Evolutionary conservation across 2,329 filamentous ascomycete genomes (phyloP).

Genomic region (Cordyceps cicadae): DNA sequence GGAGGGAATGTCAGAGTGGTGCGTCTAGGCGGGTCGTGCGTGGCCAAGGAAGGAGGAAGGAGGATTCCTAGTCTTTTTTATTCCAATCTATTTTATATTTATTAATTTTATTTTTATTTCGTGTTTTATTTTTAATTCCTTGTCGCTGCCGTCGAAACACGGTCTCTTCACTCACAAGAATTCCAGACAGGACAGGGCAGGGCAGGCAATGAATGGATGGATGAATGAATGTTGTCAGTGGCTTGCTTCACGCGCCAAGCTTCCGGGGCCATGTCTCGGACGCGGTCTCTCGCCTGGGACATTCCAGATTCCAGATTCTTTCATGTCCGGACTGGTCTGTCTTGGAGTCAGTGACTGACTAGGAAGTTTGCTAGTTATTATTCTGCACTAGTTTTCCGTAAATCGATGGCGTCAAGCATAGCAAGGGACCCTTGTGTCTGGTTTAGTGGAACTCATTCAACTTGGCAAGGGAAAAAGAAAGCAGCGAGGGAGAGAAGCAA

Average conservation of each 20-base stretch:
- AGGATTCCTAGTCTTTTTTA: too few species aligned
- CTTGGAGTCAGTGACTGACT: too few species aligned
- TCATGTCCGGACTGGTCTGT: too few species aligned
- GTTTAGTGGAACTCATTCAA: too few species aligned
- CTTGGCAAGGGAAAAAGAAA: too few species aligned
- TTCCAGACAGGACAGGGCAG: not conserved
- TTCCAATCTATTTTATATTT: not conserved
- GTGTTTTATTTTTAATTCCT: not conserved
- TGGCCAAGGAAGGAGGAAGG: not conserved
- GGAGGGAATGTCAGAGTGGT: not conserved
- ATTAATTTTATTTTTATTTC: not conserved
- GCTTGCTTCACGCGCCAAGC: constrained; percentile 4
- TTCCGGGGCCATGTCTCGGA: not conserved
- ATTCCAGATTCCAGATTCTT: constrained; percentile 1
- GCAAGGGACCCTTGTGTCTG: too few species aligned
- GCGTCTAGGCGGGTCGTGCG: not conserved
- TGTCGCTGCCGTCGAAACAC: constrained; percentile 1
- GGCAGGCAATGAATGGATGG: too few species aligned
- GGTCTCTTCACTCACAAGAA: constrained; percentile 4
- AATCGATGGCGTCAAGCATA: too few species aligned
- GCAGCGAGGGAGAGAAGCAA: too few species aligned
- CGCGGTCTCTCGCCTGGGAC: not conserved
- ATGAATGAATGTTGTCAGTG: not conserved
- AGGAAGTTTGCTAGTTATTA: too few species aligned
- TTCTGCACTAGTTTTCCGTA: too few species aligned